Evolutionary conservation across 2,329 filamentous ascomycete genomes (phyloP).

Genomic region (Ophiocordyceps camponoti-leonardi): DNA sequence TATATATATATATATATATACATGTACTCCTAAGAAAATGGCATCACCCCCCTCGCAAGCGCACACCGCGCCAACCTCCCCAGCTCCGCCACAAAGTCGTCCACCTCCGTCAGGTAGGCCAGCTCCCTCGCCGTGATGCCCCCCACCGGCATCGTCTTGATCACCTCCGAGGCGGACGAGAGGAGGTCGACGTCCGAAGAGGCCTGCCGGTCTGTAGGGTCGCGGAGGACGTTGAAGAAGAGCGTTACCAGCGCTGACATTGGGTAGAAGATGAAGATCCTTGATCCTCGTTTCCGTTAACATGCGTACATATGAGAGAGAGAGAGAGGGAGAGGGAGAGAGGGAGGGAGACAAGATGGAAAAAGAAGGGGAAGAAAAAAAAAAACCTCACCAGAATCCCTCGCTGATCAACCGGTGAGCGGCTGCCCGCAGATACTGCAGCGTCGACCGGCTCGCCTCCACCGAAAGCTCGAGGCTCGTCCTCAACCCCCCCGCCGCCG

Average conservation of each 20-base stretch:
- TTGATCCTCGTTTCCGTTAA: no score
- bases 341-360: no score
- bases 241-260: conserved; percentile 34
- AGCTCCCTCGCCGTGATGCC: conserved; percentile 16
- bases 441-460: conserved; percentile 36
- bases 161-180: conserved; percentile 21
- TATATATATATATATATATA: no score
- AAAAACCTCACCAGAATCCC: no score
- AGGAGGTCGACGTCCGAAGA: conserved; percentile 28
- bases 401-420: conserved; percentile 24
- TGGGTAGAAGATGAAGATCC: conserved; percentile 38
- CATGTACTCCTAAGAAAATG: no score
- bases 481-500: conserved; percentile 17
- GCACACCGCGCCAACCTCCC: conserved; percentile 24
- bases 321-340: no score
- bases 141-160: conserved; percentile 19
- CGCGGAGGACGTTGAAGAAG: conserved; percentile 34
- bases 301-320: no score
- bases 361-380: no score
- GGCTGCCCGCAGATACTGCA: conserved; percentile 27
- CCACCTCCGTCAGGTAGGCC: conserved; percentile 21
- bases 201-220: conserved; percentile 25
- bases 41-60: no score
- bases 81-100: conserved; percentile 25
- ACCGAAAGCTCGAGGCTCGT: conserved; percentile 35